Evolutionary conservation across 1,139 yeast species (phyloP), one percentile per base, ranked within the genome.

Genomic region (Hyphopichia burtonii): DNA sequence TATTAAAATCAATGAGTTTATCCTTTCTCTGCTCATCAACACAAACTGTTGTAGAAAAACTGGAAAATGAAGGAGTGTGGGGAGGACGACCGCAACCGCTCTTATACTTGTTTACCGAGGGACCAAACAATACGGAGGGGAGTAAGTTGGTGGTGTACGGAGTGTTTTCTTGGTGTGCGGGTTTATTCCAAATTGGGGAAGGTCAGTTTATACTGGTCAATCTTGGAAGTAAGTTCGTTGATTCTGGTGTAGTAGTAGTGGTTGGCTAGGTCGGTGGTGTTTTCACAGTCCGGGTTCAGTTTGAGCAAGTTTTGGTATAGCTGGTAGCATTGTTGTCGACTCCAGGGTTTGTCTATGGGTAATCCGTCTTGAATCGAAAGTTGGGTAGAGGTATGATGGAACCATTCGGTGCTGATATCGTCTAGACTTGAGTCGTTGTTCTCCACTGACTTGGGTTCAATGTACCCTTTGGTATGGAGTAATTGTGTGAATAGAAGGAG

Each of bases 221-320:
- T 49, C 2, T 38, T 41, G 8, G 33, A 25, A 32, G 53, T 51
- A 27, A 57, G 42, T 35, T 56, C 58, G 10, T 49, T 52, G 4
- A 57, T 44, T 33, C 61, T 41, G 12, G 34, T 33, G 30, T 44
- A 55, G 45, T 56, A 56, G n/a, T 46, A 48, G 9, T 34, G 31
- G 41, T 57, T 54, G 19, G 62, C 62, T 45, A 57, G 47, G 16
- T 53, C 56, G 12, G 54, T 57, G 7, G 61, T 55, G 38, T 45
- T 50, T 8, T 32, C 34, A 18, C 53, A 53, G 11, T 48, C 41
- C 6, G 12, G 30, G 38, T 46, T 47, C 15, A 42, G 35, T 4
- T 28, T 16, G 32, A 56, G 41, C 14, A 57, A 42, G 17, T 45
- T 48, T 12, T 41, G 39, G 37, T 54, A 55, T 31, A 57, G 42